phyloP scores from a whole-genome alignment of 2,329 filamentous ascomycete genomes.

The Trichoderma sp. region DNA sequence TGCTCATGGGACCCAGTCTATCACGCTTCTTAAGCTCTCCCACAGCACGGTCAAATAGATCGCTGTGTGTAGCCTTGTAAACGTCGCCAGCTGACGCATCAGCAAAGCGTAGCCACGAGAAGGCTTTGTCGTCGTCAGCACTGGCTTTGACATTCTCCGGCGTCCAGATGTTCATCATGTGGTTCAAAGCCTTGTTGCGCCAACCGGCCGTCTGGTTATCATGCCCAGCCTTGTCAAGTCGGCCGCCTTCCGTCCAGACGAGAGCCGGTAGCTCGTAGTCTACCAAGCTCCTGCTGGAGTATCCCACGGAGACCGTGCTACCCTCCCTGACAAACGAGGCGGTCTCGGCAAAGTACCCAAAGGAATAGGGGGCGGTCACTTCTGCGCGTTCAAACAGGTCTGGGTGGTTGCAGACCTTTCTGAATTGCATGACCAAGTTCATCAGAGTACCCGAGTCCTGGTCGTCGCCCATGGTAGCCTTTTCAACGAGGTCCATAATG shows the following conservation, averaged over 20 bases:
- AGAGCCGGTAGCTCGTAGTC: conserved; percentile 80
- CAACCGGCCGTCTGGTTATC: conserved; percentile 78
- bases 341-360: conserved; percentile 88
- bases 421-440: conserved; percentile 99
- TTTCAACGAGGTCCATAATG: conserved; percentile 97
- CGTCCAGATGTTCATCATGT: conserved; percentile 88
- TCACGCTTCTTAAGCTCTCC: conserved; percentile 55
- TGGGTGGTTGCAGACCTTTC: conserved; percentile 98
- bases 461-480: conserved; percentile 90
- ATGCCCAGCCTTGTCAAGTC: conserved; percentile 69
- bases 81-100: conserved; percentile 74
- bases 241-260: conserved; percentile 77
- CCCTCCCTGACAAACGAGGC: conserved; percentile 93
- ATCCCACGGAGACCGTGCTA: conserved; percentile 72
- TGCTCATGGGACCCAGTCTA: conserved; percentile 63
- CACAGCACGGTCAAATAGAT: conserved; percentile 71
- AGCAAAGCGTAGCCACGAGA: conserved; percentile 88
- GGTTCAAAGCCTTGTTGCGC: conserved; percentile 69
- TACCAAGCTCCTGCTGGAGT: conserved; percentile 83
- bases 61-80: conserved; percentile 65
- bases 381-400: conserved; percentile 96
- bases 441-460: conserved; percentile 94
- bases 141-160: conserved; percentile 73
- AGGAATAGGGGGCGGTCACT: conserved; percentile 79
- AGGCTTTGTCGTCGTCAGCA: conserved; percentile 60